These are phyloP conservation scores for Lachancea cidri DNA, from an alignment of 805 yeast genomes.

Conservation along the genomic window DNA sequence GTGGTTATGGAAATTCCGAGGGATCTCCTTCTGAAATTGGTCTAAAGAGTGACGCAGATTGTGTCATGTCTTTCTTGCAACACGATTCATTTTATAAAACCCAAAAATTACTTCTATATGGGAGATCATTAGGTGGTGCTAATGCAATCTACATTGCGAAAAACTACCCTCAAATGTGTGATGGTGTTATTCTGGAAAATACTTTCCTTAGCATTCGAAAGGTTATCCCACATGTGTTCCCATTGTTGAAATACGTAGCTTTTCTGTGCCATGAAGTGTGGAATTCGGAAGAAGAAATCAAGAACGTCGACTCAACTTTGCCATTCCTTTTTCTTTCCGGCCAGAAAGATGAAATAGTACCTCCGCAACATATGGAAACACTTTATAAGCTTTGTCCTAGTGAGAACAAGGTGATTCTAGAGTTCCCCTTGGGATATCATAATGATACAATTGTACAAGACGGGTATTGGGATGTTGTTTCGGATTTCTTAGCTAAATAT, in stretches of 20 bases:
- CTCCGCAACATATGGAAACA: constrained; percentile 72
- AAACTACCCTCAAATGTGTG: constrained; percentile 43
- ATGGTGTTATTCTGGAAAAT: constrained; percentile 76
- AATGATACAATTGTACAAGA: constrained; percentile 77
- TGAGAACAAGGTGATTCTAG: constrained; percentile 45
- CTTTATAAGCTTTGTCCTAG: constrained; percentile 51
- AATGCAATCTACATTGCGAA: constrained; percentile 81
- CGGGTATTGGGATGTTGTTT: constrained; percentile 70
- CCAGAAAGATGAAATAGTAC: constrained; percentile 80
- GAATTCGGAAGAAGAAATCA: constrained; percentile 66
- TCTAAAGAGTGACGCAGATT: constrained; percentile 73
- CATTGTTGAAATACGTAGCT: constrained; percentile 52
- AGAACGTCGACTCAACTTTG: constrained; percentile 43
- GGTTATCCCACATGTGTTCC: constrained; percentile 69
- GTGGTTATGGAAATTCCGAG: constrained; percentile 84
- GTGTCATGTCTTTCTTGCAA: constrained; percentile 55
- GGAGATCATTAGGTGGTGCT: constrained; percentile 93
- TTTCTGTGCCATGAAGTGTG: constrained; percentile 71
- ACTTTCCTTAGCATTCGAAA: constrained; percentile 75
- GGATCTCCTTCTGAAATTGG: constrained; percentile 78
- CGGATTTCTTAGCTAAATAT: constrained; percentile 45
- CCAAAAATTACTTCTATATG: constrained; percentile 60
- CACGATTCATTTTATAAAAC: constrained; percentile 48
- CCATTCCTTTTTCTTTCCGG: constrained; percentile 75
- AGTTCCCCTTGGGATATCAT: constrained; percentile 61